These are phyloP conservation scores for Entomophthora muscae DNA, from an alignment of 371 early-diverging fungal genomes.

Conservation along the genomic window DNA sequence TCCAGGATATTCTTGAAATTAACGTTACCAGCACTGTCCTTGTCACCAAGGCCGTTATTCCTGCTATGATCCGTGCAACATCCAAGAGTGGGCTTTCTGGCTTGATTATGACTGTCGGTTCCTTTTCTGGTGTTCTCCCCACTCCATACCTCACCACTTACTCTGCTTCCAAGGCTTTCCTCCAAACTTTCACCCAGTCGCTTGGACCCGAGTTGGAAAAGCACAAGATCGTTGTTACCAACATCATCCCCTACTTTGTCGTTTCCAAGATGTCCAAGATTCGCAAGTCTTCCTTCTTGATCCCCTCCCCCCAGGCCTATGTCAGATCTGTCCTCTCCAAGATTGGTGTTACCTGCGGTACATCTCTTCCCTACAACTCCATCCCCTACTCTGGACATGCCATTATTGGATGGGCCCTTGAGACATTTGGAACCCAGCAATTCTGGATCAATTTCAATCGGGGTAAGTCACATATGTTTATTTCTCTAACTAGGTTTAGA, in stretches of 20 bases:
- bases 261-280: conserved; percentile 86
- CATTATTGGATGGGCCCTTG: conserved; percentile 42
- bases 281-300: conserved; percentile 44
- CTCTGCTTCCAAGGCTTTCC: conserved; percentile 86
- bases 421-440: conserved; percentile 45
- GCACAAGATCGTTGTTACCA: conserved; percentile 66
- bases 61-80: conserved; percentile 39
- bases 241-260: conserved; percentile 86
- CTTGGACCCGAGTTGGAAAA: conserved; percentile 66
- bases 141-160: conserved; percentile 82
- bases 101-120: conserved; percentile 86
- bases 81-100: conserved; percentile 20
- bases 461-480: conserved; percentile 7
- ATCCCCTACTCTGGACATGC: conserved; percentile 75
- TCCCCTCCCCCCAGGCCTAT: conserved; percentile 69
- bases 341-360: conserved; percentile 59
- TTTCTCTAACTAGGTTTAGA: too few relatives aligned
- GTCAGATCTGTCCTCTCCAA: conserved; percentile 50
- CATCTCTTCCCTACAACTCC: conserved; percentile 41
- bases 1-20: conserved; percentile 65
- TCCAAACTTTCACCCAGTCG: conserved; percentile 77
- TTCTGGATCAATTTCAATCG: conserved; percentile 20
- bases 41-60: conserved; percentile 68
- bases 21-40: conserved; percentile 71
- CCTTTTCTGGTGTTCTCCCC: conserved; percentile 77